Evolutionary conservation across 1,284 basidiomycete species (phyloP).

Genomic region (Ustilago crameri): DNA sequence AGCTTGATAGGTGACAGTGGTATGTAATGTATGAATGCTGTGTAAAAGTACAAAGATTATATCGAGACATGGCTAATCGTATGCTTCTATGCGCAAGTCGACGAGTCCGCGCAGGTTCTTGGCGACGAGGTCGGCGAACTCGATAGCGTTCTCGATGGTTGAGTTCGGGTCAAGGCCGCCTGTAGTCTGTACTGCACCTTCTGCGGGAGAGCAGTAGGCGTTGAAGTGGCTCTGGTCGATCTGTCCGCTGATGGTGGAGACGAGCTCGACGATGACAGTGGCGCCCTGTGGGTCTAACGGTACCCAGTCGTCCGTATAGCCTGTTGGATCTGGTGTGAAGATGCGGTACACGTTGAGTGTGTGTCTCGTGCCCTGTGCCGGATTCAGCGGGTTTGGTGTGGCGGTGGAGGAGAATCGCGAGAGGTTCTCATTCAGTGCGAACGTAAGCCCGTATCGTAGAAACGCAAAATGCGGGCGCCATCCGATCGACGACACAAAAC

Average conservation of each 20-base stretch:
- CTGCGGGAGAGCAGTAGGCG: conserved; percentile 10
- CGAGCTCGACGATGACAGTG: conserved; percentile 38
- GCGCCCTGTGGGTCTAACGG: conserved; percentile 36
- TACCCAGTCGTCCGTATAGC: conserved; percentile 34
- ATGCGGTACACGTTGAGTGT: conserved; percentile 40
- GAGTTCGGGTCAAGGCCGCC: conserved; percentile 23
- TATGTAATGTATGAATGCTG: background rate
- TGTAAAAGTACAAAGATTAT: conserved; percentile 12
- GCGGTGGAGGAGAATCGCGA: conserved; percentile 12
- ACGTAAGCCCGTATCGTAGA: conserved; percentile 30
- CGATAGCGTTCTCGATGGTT: conserved; percentile 39
- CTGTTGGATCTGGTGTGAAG: conserved; percentile 39
- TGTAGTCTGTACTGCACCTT: conserved; percentile 1
- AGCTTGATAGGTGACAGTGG: background rate
- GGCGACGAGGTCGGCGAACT: conserved; percentile 29
- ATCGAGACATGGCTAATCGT: conserved; percentile 11
- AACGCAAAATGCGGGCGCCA: conserved; percentile 38
- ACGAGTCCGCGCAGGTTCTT: conserved; percentile 32
- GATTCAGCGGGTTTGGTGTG: conserved; percentile 15
- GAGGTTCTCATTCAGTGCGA: conserved; percentile 18
- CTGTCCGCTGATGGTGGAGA: conserved; percentile 24
- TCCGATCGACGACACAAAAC: conserved; percentile 37
- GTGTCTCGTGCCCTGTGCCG: conserved; percentile 20
- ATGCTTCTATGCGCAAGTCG: conserved; percentile 30
- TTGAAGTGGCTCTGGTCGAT: conserved; percentile 43